Evolutionary conservation across 2,329 filamentous ascomycete genomes (phyloP).

Genomic region (Aspergillus pseudotamarii): DNA sequence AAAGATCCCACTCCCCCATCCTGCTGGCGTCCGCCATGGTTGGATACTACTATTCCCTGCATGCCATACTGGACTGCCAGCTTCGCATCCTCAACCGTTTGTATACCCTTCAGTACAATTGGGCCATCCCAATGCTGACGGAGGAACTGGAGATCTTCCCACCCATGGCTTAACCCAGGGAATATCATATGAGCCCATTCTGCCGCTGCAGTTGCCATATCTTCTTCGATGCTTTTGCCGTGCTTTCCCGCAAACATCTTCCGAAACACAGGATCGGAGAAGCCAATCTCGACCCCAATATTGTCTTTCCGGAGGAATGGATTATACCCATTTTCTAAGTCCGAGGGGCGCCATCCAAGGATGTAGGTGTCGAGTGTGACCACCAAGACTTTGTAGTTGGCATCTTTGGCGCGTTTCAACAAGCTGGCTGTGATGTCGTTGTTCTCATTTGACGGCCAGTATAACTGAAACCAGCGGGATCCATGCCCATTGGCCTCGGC

Average conservation of each 20-base stretch:
- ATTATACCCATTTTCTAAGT: conserved; percentile 62
- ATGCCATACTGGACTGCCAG: conserved; percentile 47
- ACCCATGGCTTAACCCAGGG: conserved; percentile 56
- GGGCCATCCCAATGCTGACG: conserved; percentile 63
- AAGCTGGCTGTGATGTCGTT: conserved; percentile 67
- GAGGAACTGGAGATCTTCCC: conserved; percentile 62
- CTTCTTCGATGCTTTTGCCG: conserved; percentile 49
- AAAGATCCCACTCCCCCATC: conserved; percentile 50
- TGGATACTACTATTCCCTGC: conserved; percentile 53
- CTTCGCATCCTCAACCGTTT: conserved; percentile 49
- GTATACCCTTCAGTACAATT: conserved; percentile 62
- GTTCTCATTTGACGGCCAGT: conserved; percentile 63
- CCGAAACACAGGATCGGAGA: conserved; percentile 68
- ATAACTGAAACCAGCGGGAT: conserved; percentile 71
- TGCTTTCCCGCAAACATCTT: conserved; percentile 52
- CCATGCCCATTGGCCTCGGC: conserved; percentile 59
- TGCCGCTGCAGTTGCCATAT: conserved; percentile 47
- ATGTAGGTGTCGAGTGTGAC: conserved; percentile 73
- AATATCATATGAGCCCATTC: conserved; percentile 59
- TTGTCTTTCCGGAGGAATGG: conserved; percentile 30
- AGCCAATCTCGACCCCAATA: conserved; percentile 62
- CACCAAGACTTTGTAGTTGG: conserved; percentile 66
- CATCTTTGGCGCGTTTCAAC: conserved; percentile 60
- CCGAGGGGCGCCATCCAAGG: conserved; percentile 68
- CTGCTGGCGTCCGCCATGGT: conserved; percentile 54